Percentiles rank a stretch among this genome's conserved stretches.
Evolutionary conservation across 371 early-diverging fungal genomes (phyloP).

Genomic region (Lichtheimia ornata): DNA sequence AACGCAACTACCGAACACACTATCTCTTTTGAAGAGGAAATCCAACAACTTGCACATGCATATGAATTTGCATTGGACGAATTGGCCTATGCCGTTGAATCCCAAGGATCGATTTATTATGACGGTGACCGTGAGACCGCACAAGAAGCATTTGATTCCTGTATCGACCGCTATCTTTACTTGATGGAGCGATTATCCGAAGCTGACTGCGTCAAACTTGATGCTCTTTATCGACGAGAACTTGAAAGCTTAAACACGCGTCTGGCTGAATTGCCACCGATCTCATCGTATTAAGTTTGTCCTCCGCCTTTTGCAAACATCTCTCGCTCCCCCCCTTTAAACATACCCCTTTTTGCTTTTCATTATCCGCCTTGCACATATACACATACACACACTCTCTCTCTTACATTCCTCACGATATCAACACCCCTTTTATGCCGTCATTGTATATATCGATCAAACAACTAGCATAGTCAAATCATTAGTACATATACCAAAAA

Average conservation of each 20-base stretch:
- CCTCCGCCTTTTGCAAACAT: conserved; percentile 1
- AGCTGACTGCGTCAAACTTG: conserved; percentile 20
- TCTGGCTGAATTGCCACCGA: conserved; percentile 9
- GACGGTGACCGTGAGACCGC: conserved; percentile 18
- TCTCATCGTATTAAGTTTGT: not conserved
- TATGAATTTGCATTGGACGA: conserved; percentile 13
- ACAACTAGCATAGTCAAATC: too few species aligned
- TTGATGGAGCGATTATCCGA: conserved; percentile 16
- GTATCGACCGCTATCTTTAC: conserved; percentile 20
- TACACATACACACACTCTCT: too few species aligned
- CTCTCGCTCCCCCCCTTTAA: not conserved
- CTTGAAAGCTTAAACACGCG: conserved; percentile 4
- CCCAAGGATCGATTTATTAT: conserved; percentile 28
- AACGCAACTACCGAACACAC: not conserved
- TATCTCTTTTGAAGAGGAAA: conserved; percentile 8
- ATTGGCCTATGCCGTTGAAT: conserved; percentile 25
- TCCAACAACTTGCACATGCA: conserved; percentile 1
- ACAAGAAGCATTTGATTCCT: conserved; percentile 16
- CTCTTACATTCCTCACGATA: too few species aligned
- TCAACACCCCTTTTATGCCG: too few species aligned
- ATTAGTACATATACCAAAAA: too few species aligned
- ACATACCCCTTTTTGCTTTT: too few species aligned
- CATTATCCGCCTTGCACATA: too few species aligned
- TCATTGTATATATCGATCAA: too few species aligned
- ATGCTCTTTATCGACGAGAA: conserved; percentile 21